These are phyloP conservation scores for Trichocladium antarcticum DNA, from an alignment of 495 filamentous ascomycete genomes.

Conservation along the genomic window DNA sequence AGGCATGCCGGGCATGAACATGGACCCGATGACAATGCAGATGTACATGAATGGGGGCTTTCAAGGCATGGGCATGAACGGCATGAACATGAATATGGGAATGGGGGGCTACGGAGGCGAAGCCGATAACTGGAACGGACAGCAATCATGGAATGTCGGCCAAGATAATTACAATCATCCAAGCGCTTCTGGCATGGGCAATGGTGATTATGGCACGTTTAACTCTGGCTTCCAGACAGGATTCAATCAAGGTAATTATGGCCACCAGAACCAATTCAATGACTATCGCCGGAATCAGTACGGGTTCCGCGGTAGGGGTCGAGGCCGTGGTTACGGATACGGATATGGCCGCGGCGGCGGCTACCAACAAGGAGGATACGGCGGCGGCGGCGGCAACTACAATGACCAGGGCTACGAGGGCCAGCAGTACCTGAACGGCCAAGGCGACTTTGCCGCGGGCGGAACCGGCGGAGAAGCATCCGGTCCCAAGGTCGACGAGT, in stretches of 20 bases:
- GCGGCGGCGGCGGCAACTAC: slow-evolving; percentile 18
- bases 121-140: slow-evolving; percentile 52
- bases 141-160: slow-evolving; percentile 68
- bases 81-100: slow-evolving; percentile 84
- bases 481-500: slow-evolving; percentile 40
- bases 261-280: slow-evolving; percentile 48
- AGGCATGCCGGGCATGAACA: slow-evolving; percentile 71
- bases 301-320: slow-evolving; percentile 49
- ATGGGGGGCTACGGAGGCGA: slow-evolving; percentile 62
- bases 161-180: slow-evolving; percentile 57
- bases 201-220: slow-evolving; percentile 71
- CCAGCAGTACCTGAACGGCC: slow-evolving; percentile 16
- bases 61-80: slow-evolving; percentile 81
- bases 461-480: slow-evolving; percentile 5
- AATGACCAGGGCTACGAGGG: slow-evolving; percentile 20
- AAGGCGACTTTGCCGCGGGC: slow-evolving; percentile 11
- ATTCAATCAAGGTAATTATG: slow-evolving; percentile 53
- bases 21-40: slow-evolving; percentile 86
- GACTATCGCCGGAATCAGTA: slow-evolving; percentile 46
- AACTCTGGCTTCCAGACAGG: slow-evolving; percentile 58
- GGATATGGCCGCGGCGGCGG: slow-evolving; percentile 45
- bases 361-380: slow-evolving; percentile 19
- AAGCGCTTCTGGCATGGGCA: slow-evolving; percentile 65
- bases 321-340: slow-evolving; percentile 49
- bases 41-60: slow-evolving; percentile 76